A percentile compares a stretch with the other conserved stretches of the same genome.
Conservation (phyloP, 2,329 filamentous ascomycete genomes). For the Cladosporium oxysporum region DNA sequence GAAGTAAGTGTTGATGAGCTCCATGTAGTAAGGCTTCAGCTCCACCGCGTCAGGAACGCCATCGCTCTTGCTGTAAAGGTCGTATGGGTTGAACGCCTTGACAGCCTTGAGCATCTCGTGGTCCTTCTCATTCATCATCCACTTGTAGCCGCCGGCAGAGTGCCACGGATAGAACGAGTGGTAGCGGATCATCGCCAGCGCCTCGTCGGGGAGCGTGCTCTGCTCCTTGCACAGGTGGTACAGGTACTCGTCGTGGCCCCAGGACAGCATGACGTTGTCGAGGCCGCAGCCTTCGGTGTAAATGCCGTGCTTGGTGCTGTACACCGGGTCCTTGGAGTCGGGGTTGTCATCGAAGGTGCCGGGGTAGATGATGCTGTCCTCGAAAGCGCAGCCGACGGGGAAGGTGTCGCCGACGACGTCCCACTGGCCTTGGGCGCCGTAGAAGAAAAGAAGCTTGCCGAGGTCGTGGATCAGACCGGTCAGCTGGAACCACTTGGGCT, state of each 20-base stretch:
- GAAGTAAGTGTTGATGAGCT: conserved; percentile 68
- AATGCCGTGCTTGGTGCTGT: conserved; percentile 75
- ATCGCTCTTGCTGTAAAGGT: conserved; percentile 89
- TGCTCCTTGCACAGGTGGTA: conserved; percentile 87
- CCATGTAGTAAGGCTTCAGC: conserved; percentile 76
- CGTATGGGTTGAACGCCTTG: conserved; percentile 86
- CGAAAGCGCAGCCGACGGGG: conserved; percentile 73
- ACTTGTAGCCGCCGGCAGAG: conserved; percentile 72
- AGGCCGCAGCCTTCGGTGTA: conserved; percentile 78
- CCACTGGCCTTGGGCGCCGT: conserved; percentile 85
- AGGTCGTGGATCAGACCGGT: conserved; percentile 77
- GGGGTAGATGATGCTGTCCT: conserved; percentile 72
- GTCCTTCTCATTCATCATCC: conserved; percentile 84
- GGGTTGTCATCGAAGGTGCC: conserved; percentile 77
- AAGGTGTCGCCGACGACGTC: conserved; percentile 89
- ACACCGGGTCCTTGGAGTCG: conserved; percentile 69
- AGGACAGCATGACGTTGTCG: conserved; percentile 85
- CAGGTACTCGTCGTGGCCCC: conserved; percentile 87
- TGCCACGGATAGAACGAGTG: conserved; percentile 96
- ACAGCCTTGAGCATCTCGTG: conserved; percentile 78
- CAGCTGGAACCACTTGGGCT: conserved; percentile 80
- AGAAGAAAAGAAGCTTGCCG: conserved; percentile 78
- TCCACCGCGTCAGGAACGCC: conserved; percentile 73
- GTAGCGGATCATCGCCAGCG: conserved; percentile 88
- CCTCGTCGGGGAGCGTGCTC: conserved; percentile 74